Conservation (phyloP, 2,329 filamentous ascomycete genomes). For the Calycina herbarum region DNA sequence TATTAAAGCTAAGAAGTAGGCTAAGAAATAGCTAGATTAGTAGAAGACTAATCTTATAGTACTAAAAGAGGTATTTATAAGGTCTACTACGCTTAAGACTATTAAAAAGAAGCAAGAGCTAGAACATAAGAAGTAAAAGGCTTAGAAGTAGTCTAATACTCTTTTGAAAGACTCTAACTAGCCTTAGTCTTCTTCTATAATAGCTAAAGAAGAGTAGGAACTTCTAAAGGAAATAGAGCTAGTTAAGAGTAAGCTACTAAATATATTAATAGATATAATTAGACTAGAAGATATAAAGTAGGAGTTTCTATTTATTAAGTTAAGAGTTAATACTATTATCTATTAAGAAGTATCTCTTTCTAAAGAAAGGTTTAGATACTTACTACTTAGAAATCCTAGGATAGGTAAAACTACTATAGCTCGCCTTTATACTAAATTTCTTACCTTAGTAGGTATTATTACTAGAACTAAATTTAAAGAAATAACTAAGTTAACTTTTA, state of each 20-base stretch:
- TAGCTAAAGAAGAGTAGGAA: conserved; percentile 16
- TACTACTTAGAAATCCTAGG: conserved; percentile 9
- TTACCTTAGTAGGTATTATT: conserved; percentile 38
- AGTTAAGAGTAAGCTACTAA: conserved; percentile 52
- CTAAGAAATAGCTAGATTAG: conserved; percentile 15
- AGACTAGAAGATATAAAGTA: conserved; percentile 68
- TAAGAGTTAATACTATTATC: conserved; percentile 56
- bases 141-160: neutral
- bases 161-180: conserved; percentile 7
- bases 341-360: conserved; percentile 47
- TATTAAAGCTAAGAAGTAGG: conserved; percentile 6
- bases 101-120: conserved; percentile 5
- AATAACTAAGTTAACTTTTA: conserved; percentile 60
- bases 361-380: conserved; percentile 11
- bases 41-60: conserved; percentile 17
- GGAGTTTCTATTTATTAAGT: conserved; percentile 60
- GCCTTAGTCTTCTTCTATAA: conserved; percentile 4
- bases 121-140: conserved; percentile 6
- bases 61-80: conserved; percentile 9
- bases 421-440: conserved; percentile 64
- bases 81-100: neutral
- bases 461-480: conserved; percentile 38
- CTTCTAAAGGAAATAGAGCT: conserved; percentile 39
- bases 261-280: conserved; percentile 66
- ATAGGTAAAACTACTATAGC: conserved; percentile 63